A percentile compares a stretch with the other conserved stretches of the same genome.
phyloP scores from a whole-genome alignment of 345 rosid species.

The Camelina hispida region DNA sequence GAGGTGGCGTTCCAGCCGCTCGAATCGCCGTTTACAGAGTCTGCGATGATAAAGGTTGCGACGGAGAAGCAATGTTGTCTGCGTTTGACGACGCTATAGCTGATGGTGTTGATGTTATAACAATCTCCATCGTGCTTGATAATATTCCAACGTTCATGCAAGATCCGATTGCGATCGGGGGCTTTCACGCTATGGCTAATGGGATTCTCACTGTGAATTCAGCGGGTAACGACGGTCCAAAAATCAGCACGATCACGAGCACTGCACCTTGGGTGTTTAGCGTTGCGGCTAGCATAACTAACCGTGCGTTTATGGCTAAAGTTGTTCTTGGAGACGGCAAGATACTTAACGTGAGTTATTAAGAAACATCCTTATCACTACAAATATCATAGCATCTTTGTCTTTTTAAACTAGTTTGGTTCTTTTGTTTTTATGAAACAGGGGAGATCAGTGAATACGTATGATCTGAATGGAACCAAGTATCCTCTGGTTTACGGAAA shows the following conservation, averaged over 20 bases:
- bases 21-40: slow-evolving; percentile 54
- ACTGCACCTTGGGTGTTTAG: slow-evolving; percentile 54
- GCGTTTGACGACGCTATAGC: slow-evolving; percentile 68
- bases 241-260: background rate
- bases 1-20: slow-evolving; percentile 57
- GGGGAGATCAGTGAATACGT: slow-evolving; percentile 51
- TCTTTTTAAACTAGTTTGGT: background rate
- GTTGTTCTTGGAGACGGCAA: slow-evolving; percentile 52
- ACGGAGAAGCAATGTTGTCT: slow-evolving; percentile 25
- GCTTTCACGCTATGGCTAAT: slow-evolving; percentile 52
- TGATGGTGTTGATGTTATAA: slow-evolving; percentile 56
- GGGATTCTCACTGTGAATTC: slow-evolving; percentile 51
- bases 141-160: background rate
- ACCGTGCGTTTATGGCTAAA: slow-evolving; percentile 46
- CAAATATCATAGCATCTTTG: background rate
- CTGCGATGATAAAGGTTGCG: background rate
- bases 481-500: slow-evolving; percentile 44
- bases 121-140: slow-evolving; percentile 31
- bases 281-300: slow-evolving; percentile 53
- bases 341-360: slow-evolving; percentile 45
- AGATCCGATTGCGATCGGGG: slow-evolving; percentile 50
- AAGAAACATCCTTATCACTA: background rate
- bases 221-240: slow-evolving; percentile 50
- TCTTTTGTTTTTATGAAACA: slow-evolving; percentile 16
- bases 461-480: slow-evolving; percentile 33